phyloP scores from a whole-genome alignment of 805 yeast species.

The Spathaspora boniae region DNA sequence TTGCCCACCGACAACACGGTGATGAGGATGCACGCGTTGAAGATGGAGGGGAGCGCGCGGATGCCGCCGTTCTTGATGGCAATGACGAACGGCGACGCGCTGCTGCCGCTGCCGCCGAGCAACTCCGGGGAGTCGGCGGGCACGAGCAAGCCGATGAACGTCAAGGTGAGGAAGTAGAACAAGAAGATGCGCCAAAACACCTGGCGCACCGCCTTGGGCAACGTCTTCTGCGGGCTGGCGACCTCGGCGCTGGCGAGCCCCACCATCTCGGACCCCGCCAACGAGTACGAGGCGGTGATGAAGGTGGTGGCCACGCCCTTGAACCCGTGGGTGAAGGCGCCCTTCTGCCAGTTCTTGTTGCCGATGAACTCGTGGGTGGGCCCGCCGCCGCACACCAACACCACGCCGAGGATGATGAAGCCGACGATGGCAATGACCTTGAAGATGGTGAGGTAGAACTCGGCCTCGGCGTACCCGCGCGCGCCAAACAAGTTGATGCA shows the following conservation, averaged over 20 bases:
- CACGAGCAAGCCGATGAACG: constrained; percentile 36
- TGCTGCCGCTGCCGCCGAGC: constrained; percentile 47
- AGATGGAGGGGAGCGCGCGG: constrained; percentile 63
- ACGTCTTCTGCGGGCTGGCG: constrained; percentile 33
- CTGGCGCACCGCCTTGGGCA: constrained; percentile 42
- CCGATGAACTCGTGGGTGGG: constrained; percentile 35
- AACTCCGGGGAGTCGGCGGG: constrained; percentile 50
- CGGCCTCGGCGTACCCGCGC: constrained; percentile 37
- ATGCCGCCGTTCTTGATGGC: constrained; percentile 64
- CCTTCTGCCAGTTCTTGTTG: constrained; percentile 25
- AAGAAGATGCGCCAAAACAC: constrained; percentile 42
- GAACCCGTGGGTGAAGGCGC: constrained; percentile 35
- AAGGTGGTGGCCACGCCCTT: constrained; percentile 37
- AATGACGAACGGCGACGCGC: constrained; percentile 75
- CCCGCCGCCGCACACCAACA: constrained; percentile 38
- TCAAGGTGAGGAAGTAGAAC: constrained; percentile 34
- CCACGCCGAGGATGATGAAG: constrained; percentile 33
- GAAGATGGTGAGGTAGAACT: constrained; percentile 27
- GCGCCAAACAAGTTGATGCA: constrained; percentile 33
- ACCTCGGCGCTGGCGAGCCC: constrained; percentile 40
- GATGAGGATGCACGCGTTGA: constrained; percentile 69
- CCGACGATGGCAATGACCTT: constrained; percentile 36
- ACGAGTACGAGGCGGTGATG: constrained; percentile 34
- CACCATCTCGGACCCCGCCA: constrained; percentile 37
- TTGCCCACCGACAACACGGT: constrained; percentile 77